These are phyloP conservation scores for Salix dunnii DNA, from an alignment of 345 rosid genomes.

Conservation along the genomic window DNA sequence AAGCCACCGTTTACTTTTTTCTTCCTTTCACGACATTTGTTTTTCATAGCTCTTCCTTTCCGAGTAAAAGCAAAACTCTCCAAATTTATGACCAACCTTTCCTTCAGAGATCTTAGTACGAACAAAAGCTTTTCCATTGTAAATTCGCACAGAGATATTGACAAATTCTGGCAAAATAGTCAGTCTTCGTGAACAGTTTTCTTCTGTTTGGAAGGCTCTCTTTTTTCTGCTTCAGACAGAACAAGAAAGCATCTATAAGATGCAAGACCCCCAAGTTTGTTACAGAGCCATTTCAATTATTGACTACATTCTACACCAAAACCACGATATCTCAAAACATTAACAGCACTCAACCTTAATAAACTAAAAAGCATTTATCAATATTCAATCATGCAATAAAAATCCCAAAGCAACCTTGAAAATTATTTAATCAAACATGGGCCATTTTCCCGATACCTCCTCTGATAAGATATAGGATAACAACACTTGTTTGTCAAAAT, in stretches of 20 bases:
- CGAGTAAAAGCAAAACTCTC: no score
- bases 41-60: no score
- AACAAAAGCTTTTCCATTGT: constrained; percentile 25
- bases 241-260: neutral
- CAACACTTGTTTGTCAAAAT: neutral
- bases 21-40: no score
- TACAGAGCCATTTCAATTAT: constrained; percentile 49
- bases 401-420: neutral
- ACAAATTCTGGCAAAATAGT: constrained; percentile 34
- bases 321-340: neutral
- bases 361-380: neutral
- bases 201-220: neutral
- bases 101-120: neutral
- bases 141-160: constrained; percentile 24
- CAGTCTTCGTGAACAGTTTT: constrained; percentile 13
- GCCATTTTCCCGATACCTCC: neutral
- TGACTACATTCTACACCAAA: no score
- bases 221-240: neutral
- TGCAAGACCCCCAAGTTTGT: constrained; percentile 35
- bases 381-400: neutral
- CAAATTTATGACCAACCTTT: constrained; percentile 20
- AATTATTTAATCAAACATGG: neutral
- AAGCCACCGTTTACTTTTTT: no score
- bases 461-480: neutral
- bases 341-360: neutral